phyloP scores from a whole-genome alignment of 148 eudicot species.

The Nepenthes mirabilis region DNA sequence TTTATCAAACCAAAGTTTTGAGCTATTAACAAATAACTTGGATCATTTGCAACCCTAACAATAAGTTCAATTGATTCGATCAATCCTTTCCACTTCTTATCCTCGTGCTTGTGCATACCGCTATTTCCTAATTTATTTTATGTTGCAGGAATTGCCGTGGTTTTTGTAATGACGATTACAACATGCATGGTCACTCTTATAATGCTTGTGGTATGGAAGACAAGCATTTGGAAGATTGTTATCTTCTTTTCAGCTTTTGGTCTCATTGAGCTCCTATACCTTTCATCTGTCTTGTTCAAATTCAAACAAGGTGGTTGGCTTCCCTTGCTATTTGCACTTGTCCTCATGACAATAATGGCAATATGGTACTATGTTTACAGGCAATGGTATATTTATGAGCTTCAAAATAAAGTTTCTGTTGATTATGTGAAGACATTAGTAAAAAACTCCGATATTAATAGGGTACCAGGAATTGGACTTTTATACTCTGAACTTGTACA shows the following conservation, averaged over 20 bases:
- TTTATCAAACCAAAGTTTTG: no score
- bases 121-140: not conserved
- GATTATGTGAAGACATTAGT: slow-evolving; percentile 22
- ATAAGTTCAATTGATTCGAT: no score
- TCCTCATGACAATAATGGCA: slow-evolving; percentile 29
- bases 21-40: no score
- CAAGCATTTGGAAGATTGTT: slow-evolving; percentile 21
- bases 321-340: slow-evolving; percentile 20
- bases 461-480: slow-evolving; percentile 42
- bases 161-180: slow-evolving; percentile 36
- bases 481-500: slow-evolving; percentile 40
- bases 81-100: no score
- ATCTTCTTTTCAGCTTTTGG: slow-evolving; percentile 20
- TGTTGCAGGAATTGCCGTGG: slow-evolving; percentile 36
- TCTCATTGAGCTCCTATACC: slow-evolving; percentile 13
- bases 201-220: slow-evolving; percentile 44
- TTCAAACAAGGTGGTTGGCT: slow-evolving; percentile 40
- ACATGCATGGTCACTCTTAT: slow-evolving; percentile 34
- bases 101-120: no score
- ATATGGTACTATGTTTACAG: slow-evolving; percentile 37
- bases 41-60: no score
- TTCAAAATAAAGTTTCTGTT: slow-evolving; percentile 33
- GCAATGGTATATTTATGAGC: slow-evolving; percentile 30
- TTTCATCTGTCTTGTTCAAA: slow-evolving; percentile 27
- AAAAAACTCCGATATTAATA: slow-evolving; percentile 11